Conservation (phyloP, 495 filamentous ascomycete species). For the Penicillium turbatum region DNA sequence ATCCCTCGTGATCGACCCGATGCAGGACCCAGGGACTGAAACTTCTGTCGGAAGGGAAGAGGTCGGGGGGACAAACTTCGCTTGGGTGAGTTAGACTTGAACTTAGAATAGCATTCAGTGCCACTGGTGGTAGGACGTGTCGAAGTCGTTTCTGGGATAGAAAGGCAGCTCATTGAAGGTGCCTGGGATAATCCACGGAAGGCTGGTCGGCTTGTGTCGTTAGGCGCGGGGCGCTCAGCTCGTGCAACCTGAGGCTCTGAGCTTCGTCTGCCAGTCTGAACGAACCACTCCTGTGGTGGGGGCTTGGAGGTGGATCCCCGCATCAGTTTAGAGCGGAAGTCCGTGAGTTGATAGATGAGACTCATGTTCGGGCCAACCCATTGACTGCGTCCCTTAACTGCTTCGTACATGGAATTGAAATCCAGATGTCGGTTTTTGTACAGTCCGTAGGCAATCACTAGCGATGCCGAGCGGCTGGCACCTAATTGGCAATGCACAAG, state of each 20-base stretch:
- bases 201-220: slow-evolving; percentile 17
- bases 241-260: slow-evolving; percentile 35
- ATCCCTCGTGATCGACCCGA: slow-evolving; percentile 17
- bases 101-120: slow-evolving; percentile 19
- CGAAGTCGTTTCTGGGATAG: slow-evolving; percentile 26
- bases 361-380: slow-evolving; percentile 99
- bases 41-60: slow-evolving; percentile 42
- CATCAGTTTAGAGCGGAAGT: slow-evolving; percentile 56
- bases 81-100: slow-evolving; percentile 31
- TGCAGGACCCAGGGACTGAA: slow-evolving; percentile 28
- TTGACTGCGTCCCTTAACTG: slow-evolving; percentile 80
- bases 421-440: slow-evolving; percentile 83
- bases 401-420: slow-evolving; percentile 90
- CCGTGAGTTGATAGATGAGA: slow-evolving; percentile 92
- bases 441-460: slow-evolving; percentile 94
- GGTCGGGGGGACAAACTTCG: slow-evolving; percentile 41
- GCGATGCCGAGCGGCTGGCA: slow-evolving; percentile 90
- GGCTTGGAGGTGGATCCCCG: slow-evolving; percentile 43
- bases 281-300: slow-evolving; percentile 36
- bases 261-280: slow-evolving; percentile 24
- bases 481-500: slow-evolving; percentile 95
- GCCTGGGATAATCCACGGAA: slow-evolving; percentile 25
- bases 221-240: slow-evolving; percentile 13
- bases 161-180: slow-evolving; percentile 26
- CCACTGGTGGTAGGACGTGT: slow-evolving; percentile 30